These are phyloP conservation scores for Jacaranda mimosifolia DNA, from an alignment of 257 asterid species.

Conservation along the genomic window DNA sequence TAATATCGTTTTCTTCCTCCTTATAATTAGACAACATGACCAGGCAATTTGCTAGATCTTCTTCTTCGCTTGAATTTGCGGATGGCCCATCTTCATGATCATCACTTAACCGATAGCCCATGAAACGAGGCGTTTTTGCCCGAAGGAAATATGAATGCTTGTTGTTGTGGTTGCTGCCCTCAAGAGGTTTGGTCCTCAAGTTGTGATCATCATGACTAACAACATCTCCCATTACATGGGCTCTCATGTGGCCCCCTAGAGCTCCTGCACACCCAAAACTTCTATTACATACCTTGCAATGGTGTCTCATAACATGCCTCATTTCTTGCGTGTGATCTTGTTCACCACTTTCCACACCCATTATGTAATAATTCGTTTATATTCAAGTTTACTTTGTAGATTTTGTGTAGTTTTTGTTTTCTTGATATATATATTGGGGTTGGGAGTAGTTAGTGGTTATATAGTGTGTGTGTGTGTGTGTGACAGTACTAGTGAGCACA, in stretches of 20 bases:
- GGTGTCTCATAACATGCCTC: slow-evolving; percentile 38
- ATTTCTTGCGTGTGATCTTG: slow-evolving; percentile 30
- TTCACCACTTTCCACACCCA: slow-evolving; percentile 42
- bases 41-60: slow-evolving; percentile 80
- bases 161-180: no score
- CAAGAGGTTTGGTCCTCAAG: no score
- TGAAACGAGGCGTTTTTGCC: slow-evolving; percentile 47
- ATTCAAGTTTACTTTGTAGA: no score
- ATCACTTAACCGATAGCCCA: slow-evolving; percentile 35
- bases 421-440: background rate
- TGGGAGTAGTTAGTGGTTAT: slow-evolving; percentile 30
- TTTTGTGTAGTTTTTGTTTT: background rate
- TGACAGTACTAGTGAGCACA: slow-evolving; percentile 38
- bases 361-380: no score
- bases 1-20: slow-evolving; percentile 30
- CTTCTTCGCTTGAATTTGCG: slow-evolving; percentile 59
- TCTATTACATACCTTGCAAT: slow-evolving; percentile 54
- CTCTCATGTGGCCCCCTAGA: slow-evolving; percentile 71
- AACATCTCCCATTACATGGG: slow-evolving; percentile 54
- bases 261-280: slow-evolving; percentile 63
- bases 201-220: slow-evolving; percentile 1
- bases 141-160: slow-evolving; percentile 72
- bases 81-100: slow-evolving; percentile 6
- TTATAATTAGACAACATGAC: slow-evolving; percentile 65
- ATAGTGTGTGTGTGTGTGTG: slow-evolving; percentile 19